Percentiles rank a stretch among this genome's conserved stretches.
Evolutionary conservation across 345 rosid species (phyloP).

Genomic region (Anacardium occidentale): DNA sequence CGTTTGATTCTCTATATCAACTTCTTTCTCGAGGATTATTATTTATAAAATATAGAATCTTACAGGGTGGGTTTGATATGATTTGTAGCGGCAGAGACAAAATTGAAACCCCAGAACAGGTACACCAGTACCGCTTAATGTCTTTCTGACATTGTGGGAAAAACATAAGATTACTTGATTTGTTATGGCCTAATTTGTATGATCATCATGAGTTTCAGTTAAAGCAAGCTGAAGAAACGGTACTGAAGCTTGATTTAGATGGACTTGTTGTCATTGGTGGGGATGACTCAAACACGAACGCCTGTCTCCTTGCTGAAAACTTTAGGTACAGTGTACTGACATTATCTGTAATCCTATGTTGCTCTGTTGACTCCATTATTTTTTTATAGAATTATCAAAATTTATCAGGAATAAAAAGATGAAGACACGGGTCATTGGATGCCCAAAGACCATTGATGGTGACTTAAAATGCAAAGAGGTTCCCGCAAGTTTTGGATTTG

Average conservation of each 20-base stretch:
- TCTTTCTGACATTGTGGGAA: too few relatives aligned
- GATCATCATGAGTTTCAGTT: conserved; percentile 11
- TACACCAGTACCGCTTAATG: conserved; percentile 35
- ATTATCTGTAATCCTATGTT: conserved; percentile 20
- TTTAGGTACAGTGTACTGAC: conserved; percentile 21
- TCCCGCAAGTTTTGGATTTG: conserved; percentile 45
- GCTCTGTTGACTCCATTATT: conserved; percentile 10
- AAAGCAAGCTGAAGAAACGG: conserved; percentile 33
- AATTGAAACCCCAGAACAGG: conserved; percentile 40
- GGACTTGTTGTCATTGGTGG: conserved; percentile 29
- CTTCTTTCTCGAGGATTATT: neutral
- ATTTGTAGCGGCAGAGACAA: conserved; percentile 32
- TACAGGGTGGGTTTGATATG: conserved; percentile 36
- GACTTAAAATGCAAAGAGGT: conserved; percentile 92
- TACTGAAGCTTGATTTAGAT: conserved; percentile 27
- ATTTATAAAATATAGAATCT: neutral
- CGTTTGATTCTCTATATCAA: neutral
- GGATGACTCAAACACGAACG: conserved; percentile 30
- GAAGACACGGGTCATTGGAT: conserved; percentile 87
- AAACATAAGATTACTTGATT: neutral
- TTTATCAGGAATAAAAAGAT: conserved; percentile 64
- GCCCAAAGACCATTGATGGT: conserved; percentile 99
- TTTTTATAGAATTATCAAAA: conserved; percentile 11
- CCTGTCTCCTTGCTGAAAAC: conserved; percentile 32
- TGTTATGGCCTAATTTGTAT: neutral